phyloP scores from a whole-genome alignment of 176 grass and related monocot genomes.

The Oryza rufipogon region DNA sequence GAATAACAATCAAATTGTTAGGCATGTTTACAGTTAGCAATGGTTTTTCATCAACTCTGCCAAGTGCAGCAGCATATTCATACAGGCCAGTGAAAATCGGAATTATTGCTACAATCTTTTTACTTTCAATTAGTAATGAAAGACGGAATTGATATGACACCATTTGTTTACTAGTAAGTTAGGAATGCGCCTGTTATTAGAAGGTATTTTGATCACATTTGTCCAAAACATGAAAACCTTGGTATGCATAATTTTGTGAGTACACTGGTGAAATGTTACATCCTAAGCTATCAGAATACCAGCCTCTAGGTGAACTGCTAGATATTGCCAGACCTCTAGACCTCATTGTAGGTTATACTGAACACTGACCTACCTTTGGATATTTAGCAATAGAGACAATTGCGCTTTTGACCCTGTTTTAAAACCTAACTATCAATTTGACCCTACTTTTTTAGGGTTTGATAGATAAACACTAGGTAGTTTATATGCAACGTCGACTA shows the following conservation, averaged over 20 bases:
- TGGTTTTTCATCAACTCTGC: background rate
- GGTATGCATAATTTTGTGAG: background rate
- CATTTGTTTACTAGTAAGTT: slow-evolving; percentile 32
- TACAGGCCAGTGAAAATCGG: background rate
- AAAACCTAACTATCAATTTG: no score
- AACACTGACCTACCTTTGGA: background rate
- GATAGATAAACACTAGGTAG: background rate
- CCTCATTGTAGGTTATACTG: background rate
- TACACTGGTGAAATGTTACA: background rate
- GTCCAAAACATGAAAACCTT: background rate
- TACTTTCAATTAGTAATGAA: background rate
- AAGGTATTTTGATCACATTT: background rate
- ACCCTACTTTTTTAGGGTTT: no score
- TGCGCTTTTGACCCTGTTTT: no score
- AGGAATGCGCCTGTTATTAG: background rate
- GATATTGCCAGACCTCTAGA: background rate
- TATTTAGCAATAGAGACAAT: background rate
- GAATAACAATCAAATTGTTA: background rate
- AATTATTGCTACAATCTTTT: background rate
- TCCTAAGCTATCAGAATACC: background rate
- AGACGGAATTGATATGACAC: background rate
- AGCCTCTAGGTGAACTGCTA: background rate
- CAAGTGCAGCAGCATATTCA: background rate
- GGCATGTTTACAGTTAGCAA: background rate
- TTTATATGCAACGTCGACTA: background rate